Conservation (phyloP, 192 early-diverging fungal species). For the Coemansia umbellata region DNA sequence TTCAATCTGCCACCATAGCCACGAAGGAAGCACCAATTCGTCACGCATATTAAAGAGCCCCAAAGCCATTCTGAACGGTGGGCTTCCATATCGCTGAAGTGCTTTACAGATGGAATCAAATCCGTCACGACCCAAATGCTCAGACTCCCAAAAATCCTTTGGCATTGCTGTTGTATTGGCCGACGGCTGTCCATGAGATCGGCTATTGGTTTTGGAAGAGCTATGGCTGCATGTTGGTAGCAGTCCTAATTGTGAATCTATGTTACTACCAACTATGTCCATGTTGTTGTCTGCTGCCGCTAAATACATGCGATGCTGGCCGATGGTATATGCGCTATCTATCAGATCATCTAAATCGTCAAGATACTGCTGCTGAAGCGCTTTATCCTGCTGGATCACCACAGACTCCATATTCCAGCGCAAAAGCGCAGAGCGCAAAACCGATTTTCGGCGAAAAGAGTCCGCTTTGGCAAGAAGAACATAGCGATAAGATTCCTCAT, state of each 20-base stretch:
- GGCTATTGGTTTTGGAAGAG: neutral
- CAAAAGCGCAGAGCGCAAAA: slow-evolving; percentile 15
- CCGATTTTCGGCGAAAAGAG: slow-evolving; percentile 16
- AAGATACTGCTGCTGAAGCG: slow-evolving; percentile 29
- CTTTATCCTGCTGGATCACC: slow-evolving; percentile 25
- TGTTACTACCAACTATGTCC: neutral
- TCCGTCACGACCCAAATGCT: slow-evolving; percentile 29
- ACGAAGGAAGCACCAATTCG: slow-evolving; percentile 26
- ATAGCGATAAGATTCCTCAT: slow-evolving; percentile 35
- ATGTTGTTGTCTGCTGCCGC: neutral
- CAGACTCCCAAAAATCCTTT: slow-evolving; percentile 42
- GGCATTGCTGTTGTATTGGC: neutral
- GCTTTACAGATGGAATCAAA: slow-evolving; percentile 15
- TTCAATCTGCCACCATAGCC: slow-evolving; percentile 51
- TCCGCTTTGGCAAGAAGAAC: slow-evolving; percentile 33
- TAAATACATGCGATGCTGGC: slow-evolving; percentile 1
- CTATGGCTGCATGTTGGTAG: neutral
- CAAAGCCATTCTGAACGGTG: slow-evolving; percentile 8
- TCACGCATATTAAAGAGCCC: slow-evolving; percentile 11
- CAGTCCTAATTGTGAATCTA: slow-evolving; percentile 1
- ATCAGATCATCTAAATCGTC: slow-evolving; percentile 31
- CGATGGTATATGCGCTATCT: slow-evolving; percentile 24
- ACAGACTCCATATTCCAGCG: slow-evolving; percentile 34
- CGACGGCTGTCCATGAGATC: neutral
- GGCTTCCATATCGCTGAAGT: slow-evolving; percentile 16